Percentiles rank a stretch among this genome's conserved stretches.
These are phyloP conservation scores for Mayamaea pseudoterrestris DNA, from an alignment of 108 stramenopile species.

Conservation along the genomic window DNA sequence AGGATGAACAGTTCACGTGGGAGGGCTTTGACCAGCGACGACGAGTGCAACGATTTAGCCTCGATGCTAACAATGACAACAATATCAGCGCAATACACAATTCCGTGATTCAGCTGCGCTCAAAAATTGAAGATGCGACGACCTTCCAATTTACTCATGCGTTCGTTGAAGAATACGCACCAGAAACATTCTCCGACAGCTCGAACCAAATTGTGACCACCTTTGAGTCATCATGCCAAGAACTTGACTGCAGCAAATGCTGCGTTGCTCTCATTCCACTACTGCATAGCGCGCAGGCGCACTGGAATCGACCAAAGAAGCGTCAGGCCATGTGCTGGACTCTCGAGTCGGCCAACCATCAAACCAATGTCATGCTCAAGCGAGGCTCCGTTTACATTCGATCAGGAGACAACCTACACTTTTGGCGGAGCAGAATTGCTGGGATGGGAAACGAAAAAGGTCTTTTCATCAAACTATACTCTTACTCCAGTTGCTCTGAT, in stretches of 20 bases:
- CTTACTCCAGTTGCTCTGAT: neutral
- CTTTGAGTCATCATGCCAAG: slow-evolving; percentile 16
- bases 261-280: slow-evolving; percentile 55
- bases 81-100: neutral
- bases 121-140: neutral
- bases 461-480: slow-evolving; percentile 9
- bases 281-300: slow-evolving; percentile 20
- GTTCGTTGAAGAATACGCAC: slow-evolving; percentile 18
- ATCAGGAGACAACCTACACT: slow-evolving; percentile 35
- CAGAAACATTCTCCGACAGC: slow-evolving; percentile 6
- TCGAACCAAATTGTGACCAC: slow-evolving; percentile 18
- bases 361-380: slow-evolving; percentile 22
- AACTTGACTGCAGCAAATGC: slow-evolving; percentile 10
- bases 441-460: slow-evolving; percentile 6
- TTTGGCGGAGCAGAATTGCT: slow-evolving; percentile 49
- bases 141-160: neutral
- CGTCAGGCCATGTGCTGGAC: slow-evolving; percentile 53
- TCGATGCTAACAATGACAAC: slow-evolving; percentile 4
- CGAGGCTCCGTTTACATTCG: slow-evolving; percentile 27
- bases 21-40: slow-evolving; percentile 63
- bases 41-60: slow-evolving; percentile 33
- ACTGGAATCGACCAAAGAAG: slow-evolving; percentile 41
- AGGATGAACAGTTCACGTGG: slow-evolving; percentile 11
- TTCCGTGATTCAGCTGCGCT: neutral
- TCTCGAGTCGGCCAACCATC: slow-evolving; percentile 22